Evolutionary conservation across 176 grass and related monocot species (phyloP), one percentile per base, ranked within the genome.

Genomic region (Echinochloa phyllopogon): DNA sequence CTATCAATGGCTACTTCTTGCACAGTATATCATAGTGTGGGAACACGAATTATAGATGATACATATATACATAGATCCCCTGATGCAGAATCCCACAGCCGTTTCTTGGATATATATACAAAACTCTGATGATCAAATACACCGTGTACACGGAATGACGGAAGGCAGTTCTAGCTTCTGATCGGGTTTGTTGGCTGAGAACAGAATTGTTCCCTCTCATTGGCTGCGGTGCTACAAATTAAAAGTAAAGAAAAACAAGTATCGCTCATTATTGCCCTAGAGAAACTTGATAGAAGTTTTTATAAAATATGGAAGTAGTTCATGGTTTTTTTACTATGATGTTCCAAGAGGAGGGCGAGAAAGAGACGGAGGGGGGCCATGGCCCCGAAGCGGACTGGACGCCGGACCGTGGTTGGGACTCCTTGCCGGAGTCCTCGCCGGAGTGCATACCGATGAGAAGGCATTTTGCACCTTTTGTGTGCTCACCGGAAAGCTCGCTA

Each of bases 51-150:
- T 43, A 29, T 69, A 24, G 18, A 53, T 57, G 43, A 17, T 80
- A 65, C 65, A 49, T 2, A n/a, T 33, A 33, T 38, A 43, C 6
- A 10, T 67, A 69, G 42, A 81, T 81, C 78, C 10, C 39, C 57
- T 56, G 66, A 82, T 90, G 72, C 47, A 82, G 59, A 80, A 81
- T 85, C 77, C 59, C 8, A 74, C 41, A 74, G 49, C 49, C 27
- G 16, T 83, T 83, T 82, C 55, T 86, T 72, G 25, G 79, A 83
- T 82, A 39, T 52, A 39, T 52, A 9, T 18, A 58, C 18, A 75
- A 59, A 75, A 75, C 18, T 48, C 25, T 65, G 45, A 49, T 65
- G 45, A 49, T 44, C 4, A 39, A 33, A 84, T 33, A 33, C 29
- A 33, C 29, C 29, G 29, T 75, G n/a, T n/a, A n/a, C n/a, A 21